A percentile compares a stretch with the other conserved stretches of the same genome.
These are phyloP conservation scores for Barbarea vulgaris DNA, from an alignment of 345 rosid genomes.

Conservation along the genomic window DNA sequence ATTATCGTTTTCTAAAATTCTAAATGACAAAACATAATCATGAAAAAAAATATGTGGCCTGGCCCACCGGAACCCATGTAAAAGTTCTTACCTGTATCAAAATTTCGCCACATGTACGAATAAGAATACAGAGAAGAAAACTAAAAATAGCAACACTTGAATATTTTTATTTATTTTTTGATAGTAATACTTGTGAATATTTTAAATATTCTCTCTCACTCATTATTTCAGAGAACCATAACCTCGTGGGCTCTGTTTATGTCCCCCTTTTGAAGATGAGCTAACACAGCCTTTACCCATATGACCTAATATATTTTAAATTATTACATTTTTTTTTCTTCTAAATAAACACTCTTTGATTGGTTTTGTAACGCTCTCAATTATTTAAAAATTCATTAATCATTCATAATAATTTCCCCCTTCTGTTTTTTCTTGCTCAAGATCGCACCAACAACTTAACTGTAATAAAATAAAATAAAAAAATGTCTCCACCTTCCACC, in stretches of 20 bases:
- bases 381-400: slow-evolving; percentile 30
- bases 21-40: neutral
- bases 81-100: neutral
- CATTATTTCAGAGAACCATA: slow-evolving; percentile 33
- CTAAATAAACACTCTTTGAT: slow-evolving; percentile 6
- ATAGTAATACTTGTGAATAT: slow-evolving; percentile 7
- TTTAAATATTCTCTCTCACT: neutral
- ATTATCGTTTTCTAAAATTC: neutral
- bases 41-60: neutral
- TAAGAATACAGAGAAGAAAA: neutral
- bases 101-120: slow-evolving; percentile 20
- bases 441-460: slow-evolving; percentile 41
- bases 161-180: neutral
- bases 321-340: neutral
- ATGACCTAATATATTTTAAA: slow-evolving; percentile 8
- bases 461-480: slow-evolving; percentile 11
- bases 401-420: slow-evolving; percentile 27
- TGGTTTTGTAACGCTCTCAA: slow-evolving; percentile 35
- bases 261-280: slow-evolving; percentile 23
- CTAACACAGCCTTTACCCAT: slow-evolving; percentile 41
- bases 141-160: slow-evolving; percentile 8
- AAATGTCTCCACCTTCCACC: slow-evolving; percentile 39
- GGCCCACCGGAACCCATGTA: neutral
- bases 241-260: slow-evolving; percentile 34
- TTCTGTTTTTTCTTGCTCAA: slow-evolving; percentile 37